Base-by-base conservation (phyloP, 331 rosid species). In the Quercus lobata region DNA sequence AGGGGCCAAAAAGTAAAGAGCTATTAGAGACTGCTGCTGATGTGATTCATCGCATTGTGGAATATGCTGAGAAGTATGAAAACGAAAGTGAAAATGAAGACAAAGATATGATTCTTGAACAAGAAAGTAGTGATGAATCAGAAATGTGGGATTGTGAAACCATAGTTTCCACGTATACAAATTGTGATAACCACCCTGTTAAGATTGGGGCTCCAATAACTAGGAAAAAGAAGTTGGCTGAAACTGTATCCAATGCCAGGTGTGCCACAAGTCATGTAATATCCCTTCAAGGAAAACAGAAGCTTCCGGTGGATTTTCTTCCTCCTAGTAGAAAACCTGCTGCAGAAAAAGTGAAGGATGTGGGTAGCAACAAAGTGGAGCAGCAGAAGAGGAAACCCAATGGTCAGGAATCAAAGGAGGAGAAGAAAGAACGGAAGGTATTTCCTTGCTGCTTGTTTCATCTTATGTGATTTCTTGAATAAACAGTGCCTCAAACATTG, bases 101-200 rank as follows among this genome's bases (percentile, higher is more conserved):
- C 76, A 86, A 81, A 65, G 86, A 86, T 57, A 83, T 83, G 71
- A 84, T 88, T 19, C 7, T 92, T 78, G 77, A 85, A 44, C 81
- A 95, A 74, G 98, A 93, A 86, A 90, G 93, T 81, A 93, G 98
- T 15, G 96, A 93, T 79, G 99, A 95, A 63, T 91, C 93, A 21
- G 97, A 95, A 84, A 88, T 76, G 71, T 93, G 96, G 98, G 98
- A 95, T 34, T 91, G 98, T 72, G 99, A 95, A 83, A 95, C 98
- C 58, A 89, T 95, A 82, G 88, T 93, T 76, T 86, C 97, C 29
- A 95, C 96, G 0, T 95, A 88, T 78, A 88, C 99, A 34, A 93
- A 87, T 86, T 86, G 93, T 54, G 96, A 95, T 81, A 95, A 95
- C 73, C 99, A 91, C 77, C 99, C 99, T 66, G 89, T 90, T 54